phyloP scores from a whole-genome alignment of 345 rosid genomes.

The Citrus cavaleriei region DNA sequence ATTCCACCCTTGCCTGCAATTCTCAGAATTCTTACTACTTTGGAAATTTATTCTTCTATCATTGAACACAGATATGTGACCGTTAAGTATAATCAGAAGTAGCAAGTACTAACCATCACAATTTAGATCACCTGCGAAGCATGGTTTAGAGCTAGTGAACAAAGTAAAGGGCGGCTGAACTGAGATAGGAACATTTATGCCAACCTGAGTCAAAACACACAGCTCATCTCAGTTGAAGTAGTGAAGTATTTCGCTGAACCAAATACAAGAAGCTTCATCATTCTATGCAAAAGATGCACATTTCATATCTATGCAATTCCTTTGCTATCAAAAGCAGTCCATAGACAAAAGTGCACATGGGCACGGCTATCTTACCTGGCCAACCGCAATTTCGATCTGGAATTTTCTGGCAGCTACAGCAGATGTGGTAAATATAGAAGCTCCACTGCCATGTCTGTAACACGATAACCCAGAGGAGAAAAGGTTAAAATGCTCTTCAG shows the following conservation, averaged over 20 bases:
- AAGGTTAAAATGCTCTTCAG: neutral
- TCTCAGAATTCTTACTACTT: neutral
- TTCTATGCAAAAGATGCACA: neutral
- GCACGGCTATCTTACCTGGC: constrained; percentile 56
- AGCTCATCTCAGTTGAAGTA: too few species aligned
- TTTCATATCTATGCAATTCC: neutral
- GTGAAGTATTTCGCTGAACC: neutral
- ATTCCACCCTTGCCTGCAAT: constrained; percentile 93
- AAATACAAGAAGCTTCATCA: neutral
- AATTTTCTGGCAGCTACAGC: constrained; percentile 95
- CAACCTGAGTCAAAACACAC: constrained; percentile 46
- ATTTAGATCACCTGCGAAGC: constrained; percentile 88
- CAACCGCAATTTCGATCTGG: constrained; percentile 89
- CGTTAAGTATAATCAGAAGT: neutral
- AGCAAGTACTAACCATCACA: constrained; percentile 65
- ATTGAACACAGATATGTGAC: too few species aligned
- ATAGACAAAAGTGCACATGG: neutral
- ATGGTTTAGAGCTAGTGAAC: constrained; percentile 87
- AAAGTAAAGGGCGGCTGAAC: constrained; percentile 95
- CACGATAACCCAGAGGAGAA: neutral
- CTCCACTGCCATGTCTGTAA: constrained; percentile 89
- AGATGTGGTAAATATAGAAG: constrained; percentile 83
- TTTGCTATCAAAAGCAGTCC: neutral
- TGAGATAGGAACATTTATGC: constrained; percentile 95
- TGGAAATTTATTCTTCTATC: neutral